Conservation (phyloP, 1,284 basidiomycete genomes). For the Laetiporus sulphureus region DNA sequence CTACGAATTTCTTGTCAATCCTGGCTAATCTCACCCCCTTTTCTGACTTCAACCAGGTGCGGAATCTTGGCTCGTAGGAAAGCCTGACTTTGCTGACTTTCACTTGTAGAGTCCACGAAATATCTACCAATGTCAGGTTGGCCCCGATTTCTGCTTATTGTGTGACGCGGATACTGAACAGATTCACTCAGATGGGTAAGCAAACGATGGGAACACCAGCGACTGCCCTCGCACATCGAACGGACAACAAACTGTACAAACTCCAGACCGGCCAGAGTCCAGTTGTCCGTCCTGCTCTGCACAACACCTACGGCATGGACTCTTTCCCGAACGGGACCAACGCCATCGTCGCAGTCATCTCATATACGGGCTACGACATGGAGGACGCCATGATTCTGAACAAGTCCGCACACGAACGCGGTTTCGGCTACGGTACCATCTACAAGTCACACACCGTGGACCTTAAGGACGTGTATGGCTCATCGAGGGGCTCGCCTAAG, state of each 20-base stretch:
- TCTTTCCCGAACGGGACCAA: constrained; percentile 98
- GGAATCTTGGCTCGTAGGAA: background rate
- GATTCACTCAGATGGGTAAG: constrained; percentile 84
- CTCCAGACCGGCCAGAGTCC: constrained; percentile 95
- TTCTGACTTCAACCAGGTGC: constrained; percentile 95
- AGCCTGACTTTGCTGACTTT: constrained; percentile 5
- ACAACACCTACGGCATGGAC: constrained; percentile 98
- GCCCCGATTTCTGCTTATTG: background rate
- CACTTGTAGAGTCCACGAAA: constrained; percentile 67
- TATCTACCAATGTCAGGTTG: constrained; percentile 82
- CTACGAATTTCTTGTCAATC: constrained; percentile 93
- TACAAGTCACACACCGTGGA: constrained; percentile 96
- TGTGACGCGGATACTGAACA: background rate
- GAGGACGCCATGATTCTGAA: constrained; percentile 99
- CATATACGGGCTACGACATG: constrained; percentile 99
- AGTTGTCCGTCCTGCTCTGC: constrained; percentile 86
- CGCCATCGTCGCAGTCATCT: constrained; percentile 98
- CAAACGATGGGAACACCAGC: constrained; percentile 99
- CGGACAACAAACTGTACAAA: constrained; percentile 98
- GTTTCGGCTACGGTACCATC: constrained; percentile 94
- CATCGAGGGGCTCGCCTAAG: constrained; percentile 43
- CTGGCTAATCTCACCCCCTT: constrained; percentile 79
- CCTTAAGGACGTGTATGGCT: constrained; percentile 74
- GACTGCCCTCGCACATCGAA: constrained; percentile 85
- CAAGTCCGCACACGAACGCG: constrained; percentile 97